A percentile compares a stretch with the other conserved stretches of the same genome.
phyloP scores from a whole-genome alignment of 768 basidiomycete genomes.

The Macrolepiota albuminosa region DNA sequence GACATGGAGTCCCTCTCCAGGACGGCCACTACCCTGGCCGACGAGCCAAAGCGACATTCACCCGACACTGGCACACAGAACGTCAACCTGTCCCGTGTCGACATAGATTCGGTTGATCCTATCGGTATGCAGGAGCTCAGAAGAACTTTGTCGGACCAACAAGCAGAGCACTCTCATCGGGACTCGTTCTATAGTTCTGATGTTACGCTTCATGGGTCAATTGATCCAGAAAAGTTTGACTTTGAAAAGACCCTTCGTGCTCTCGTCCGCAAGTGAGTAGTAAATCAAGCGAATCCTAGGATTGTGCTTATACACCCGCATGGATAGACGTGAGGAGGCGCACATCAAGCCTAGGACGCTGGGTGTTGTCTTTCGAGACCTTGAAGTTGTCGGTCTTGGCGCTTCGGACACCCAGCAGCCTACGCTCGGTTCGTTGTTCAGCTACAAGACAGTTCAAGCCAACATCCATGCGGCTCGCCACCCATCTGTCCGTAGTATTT shows the following conservation, averaged over 20 bases:
- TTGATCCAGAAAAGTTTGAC: slow-evolving; percentile 23
- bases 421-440: slow-evolving; percentile 50
- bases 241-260: slow-evolving; percentile 24
- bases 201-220: slow-evolving; percentile 15
- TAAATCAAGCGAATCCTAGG: not conserved
- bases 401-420: slow-evolving; percentile 38
- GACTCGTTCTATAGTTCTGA: slow-evolving; percentile 12
- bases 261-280: slow-evolving; percentile 21
- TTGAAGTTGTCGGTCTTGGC: slow-evolving; percentile 47
- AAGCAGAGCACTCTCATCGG: slow-evolving; percentile 2
- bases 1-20: slow-evolving; percentile 13
- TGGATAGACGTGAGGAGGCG: slow-evolving; percentile 12
- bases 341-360: slow-evolving; percentile 29
- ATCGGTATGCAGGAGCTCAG: slow-evolving; percentile 30
- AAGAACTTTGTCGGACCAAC: slow-evolving; percentile 17
- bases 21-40: slow-evolving; percentile 2
- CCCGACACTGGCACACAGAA: not conserved
- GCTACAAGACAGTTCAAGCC: slow-evolving; percentile 33
- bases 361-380: slow-evolving; percentile 46
- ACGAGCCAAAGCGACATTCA: not conserved
- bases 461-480: slow-evolving; percentile 43
- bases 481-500: slow-evolving; percentile 59
- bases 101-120: slow-evolving; percentile 44
- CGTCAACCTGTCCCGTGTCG: slow-evolving; percentile 25
- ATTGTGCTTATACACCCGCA: not conserved